Percentiles rank a stretch among this genome's conserved stretches.
Conservation (phyloP, 345 rosid species). For the Barbarea vulgaris region DNA sequence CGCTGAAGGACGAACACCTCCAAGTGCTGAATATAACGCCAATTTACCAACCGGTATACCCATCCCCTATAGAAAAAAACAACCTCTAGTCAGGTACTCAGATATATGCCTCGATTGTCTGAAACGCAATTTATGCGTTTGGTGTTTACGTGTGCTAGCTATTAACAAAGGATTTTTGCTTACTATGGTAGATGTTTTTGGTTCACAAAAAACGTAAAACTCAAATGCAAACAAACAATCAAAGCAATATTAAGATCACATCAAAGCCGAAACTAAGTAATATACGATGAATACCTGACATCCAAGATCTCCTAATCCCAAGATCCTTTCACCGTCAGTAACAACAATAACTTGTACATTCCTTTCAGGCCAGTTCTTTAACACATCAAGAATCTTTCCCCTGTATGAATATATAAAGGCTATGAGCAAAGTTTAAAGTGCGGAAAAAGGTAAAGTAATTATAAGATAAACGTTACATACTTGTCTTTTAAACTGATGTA, state of each 20-base stretch:
- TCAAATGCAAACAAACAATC: neutral
- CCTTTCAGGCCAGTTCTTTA: slow-evolving; percentile 93
- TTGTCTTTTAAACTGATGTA: slow-evolving; percentile 90
- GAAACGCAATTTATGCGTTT: neutral
- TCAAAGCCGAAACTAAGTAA: neutral
- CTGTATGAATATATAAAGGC: slow-evolving; percentile 38
- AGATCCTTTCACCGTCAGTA: slow-evolving; percentile 90
- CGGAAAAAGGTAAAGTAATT: neutral
- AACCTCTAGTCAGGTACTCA: neutral
- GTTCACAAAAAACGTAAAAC: too few relatives aligned
- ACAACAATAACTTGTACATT: slow-evolving; percentile 91
- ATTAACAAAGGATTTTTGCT: too few relatives aligned
- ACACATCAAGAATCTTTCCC: slow-evolving; percentile 85
- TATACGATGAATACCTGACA: slow-evolving; percentile 65
- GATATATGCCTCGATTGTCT: neutral
- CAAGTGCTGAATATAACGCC: slow-evolving; percentile 84
- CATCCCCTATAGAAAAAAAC: slow-evolving; percentile 57
- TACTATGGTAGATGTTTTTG: too few relatives aligned
- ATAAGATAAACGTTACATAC: slow-evolving; percentile 43
- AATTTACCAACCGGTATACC: slow-evolving; percentile 92
- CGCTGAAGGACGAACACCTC: slow-evolving; percentile 89
- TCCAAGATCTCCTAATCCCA: slow-evolving; percentile 97
- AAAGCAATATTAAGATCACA: neutral
- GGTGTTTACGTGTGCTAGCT: too few relatives aligned
- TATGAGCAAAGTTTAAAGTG: neutral